Evolutionary conservation across 805 yeast species (phyloP), one percentile per base, ranked within the genome.

Genomic region (Candida insectalens): DNA sequence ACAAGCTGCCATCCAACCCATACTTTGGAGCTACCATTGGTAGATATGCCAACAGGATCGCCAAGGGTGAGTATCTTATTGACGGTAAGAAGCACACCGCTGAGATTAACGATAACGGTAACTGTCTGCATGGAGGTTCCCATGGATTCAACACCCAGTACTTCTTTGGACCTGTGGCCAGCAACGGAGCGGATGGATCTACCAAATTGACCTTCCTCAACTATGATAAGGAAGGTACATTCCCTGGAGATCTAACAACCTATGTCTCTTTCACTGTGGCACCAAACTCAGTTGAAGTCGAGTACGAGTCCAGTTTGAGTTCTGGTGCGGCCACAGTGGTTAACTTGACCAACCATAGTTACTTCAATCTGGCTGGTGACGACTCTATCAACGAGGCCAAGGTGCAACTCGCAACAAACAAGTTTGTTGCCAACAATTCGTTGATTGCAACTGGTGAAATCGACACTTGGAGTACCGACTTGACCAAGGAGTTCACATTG

Each of bases 1-100:
- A 29, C 19, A n/a, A 18, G 7, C 14, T 19, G 13, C 19, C 19
- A 18, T 18, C 19, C 12, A 29, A 29, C 19, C 31, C 31, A 12
- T 29, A 19, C 31, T 29, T 29, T 19, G 31, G 31, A 12, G 31
- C 31, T n/a, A 29, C 31, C 13, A 29, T 29, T 16, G 31, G 31
- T 18, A 18, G 31, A 17, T 12, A 12, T n/a, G 31, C 31, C 12
- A 29, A 29, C 31, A 29, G 31, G 14, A 6, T 29, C 7, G 16
- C 23, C 8, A 16, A 16, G 23, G 31, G 16, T 7, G n/a, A 19
- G 12, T 12, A 17, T 9, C 10, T 8, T 5, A 29, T 29, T 12
- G 31, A 19, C 19, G 31, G 31, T 29, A 18, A 29, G 8, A 7
- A 18, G 13, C 19, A 18, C 21, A 13, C 9, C 8, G 12, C 14